Evolutionary conservation across 2,329 filamentous ascomycete species (phyloP), one percentile per base, ranked within the genome.

Genomic region (Aspergillus brunneoviolaceus): DNA sequence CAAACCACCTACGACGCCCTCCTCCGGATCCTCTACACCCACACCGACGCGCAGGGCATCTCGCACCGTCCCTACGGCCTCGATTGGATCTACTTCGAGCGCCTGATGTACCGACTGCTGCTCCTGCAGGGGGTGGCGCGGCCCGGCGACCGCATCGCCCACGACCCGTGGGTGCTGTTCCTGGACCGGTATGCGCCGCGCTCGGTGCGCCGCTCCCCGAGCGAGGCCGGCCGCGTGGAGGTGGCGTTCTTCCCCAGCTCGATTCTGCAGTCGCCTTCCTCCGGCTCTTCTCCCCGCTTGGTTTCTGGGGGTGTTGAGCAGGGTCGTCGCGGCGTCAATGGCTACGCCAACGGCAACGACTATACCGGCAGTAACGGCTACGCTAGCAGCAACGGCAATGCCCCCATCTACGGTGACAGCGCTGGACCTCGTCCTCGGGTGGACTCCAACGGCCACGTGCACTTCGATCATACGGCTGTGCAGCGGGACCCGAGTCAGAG

Each of bases 91-190:
- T 4, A 10, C 14, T 33, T 56, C 52, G 52, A 59, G 9, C 45
- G 25, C 25, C 25, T n/a, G 29, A 50, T 63, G 33, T 51, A 54
- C 27, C 63, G 63, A 11, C 59, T 65, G 9, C 59, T 63, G 25
- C 9, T 62, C 2, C 55, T 63, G 2, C 49, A 49, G 21, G 63
- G 63, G 3, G 11, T 55, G 11, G 54, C 55, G 4, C 16, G 39
- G 5, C 19, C 53, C 5, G 50, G 42, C 27, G 29, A 50, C 3
- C 47, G 27, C 1, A 12, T 63, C 10, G 47, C 42, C 14, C 48
- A 51, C 33, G 57, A 63, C 35, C 63, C 57, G 1, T 63, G 63
- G 61, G 29, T 49, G 21, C 12, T 63, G 29, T 62, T 57, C 16
- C 23, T 57, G 27, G 33, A 27, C 11, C 59, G 63, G 21, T 62